Conservation (phyloP, 768 basidiomycete genomes). For the Tylopilus rubrobrunneus region DNA sequence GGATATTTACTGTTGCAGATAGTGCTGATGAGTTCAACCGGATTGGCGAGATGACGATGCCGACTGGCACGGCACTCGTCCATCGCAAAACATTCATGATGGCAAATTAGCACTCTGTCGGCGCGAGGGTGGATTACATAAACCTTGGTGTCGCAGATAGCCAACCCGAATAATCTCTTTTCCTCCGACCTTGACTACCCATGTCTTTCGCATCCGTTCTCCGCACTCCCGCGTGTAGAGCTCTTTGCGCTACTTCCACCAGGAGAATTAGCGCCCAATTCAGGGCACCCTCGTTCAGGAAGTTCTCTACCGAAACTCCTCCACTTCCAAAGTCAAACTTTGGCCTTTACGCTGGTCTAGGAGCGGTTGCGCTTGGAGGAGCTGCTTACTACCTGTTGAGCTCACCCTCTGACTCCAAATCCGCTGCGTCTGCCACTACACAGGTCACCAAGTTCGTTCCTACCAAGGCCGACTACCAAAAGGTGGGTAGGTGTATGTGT, state of each 20-base stretch:
- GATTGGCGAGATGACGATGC: neutral
- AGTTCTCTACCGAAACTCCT: conserved; percentile 53
- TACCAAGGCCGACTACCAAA: conserved; percentile 83
- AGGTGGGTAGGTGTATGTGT: conserved; percentile 41
- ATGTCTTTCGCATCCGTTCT: conserved; percentile 56
- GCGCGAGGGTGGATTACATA: conserved; percentile 15
- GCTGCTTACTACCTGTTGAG: conserved; percentile 61
- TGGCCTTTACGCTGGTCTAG: conserved; percentile 57
- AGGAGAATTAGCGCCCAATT: conserved; percentile 28
- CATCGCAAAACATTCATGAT: conserved; percentile 4
- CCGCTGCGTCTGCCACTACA: conserved; percentile 49
- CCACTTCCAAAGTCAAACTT: conserved; percentile 51
- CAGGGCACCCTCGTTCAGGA: conserved; percentile 46
- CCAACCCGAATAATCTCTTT: conserved; percentile 2
- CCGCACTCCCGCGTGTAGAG: conserved; percentile 48
- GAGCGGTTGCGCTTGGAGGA: conserved; percentile 56
- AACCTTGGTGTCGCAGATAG: conserved; percentile 7
- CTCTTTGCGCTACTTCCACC: conserved; percentile 30
- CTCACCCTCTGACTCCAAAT: conserved; percentile 42
- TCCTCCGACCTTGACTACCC: conserved; percentile 10
- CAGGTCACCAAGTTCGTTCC: conserved; percentile 73
- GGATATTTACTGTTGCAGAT: neutral
- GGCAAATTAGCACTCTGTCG: neutral
- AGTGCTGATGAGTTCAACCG: neutral
- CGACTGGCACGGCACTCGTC: conserved; percentile 5